Conservation (phyloP, 768 basidiomycete species). For the Leccinum broughii region DNA sequence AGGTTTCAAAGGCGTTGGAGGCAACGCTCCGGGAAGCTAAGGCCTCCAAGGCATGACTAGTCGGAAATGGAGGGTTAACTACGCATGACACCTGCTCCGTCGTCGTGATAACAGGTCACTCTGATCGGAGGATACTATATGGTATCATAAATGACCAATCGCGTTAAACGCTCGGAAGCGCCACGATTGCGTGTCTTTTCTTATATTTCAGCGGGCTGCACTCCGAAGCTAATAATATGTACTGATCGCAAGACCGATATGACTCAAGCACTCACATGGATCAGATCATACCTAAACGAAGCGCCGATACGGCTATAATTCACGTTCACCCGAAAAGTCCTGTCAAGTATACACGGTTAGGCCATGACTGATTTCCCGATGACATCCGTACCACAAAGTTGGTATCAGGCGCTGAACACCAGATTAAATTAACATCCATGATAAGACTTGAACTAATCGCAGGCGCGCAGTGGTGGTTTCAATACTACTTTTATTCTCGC, state of each 20-base stretch:
- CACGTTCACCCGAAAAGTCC: too few relatives aligned
- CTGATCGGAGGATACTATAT: not conserved
- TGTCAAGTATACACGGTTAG: too few relatives aligned
- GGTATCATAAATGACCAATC: not conserved
- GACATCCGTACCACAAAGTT: not conserved
- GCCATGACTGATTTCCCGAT: too few relatives aligned
- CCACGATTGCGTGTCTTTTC: not conserved
- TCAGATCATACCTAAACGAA: not conserved
- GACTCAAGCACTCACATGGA: too few relatives aligned
- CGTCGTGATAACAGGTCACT: not conserved
- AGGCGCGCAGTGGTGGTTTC: too few relatives aligned
- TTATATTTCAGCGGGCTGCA: not conserved
- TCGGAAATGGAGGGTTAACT: not conserved
- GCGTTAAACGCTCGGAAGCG: not conserved
- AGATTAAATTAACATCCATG: too few relatives aligned
- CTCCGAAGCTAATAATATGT: not conserved
- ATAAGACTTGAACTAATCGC: too few relatives aligned
- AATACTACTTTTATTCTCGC: too few relatives aligned
- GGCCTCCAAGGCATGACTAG: conserved; percentile 13
- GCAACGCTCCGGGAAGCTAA: conserved; percentile 48
- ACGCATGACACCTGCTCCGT: not conserved
- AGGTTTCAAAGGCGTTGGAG: conserved; percentile 62
- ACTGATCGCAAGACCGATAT: too few relatives aligned
- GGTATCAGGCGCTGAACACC: not conserved
- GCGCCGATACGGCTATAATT: not conserved